Base-by-base conservation (phyloP, 768 basidiomycete genomes). In the Collybia sp. region DNA sequence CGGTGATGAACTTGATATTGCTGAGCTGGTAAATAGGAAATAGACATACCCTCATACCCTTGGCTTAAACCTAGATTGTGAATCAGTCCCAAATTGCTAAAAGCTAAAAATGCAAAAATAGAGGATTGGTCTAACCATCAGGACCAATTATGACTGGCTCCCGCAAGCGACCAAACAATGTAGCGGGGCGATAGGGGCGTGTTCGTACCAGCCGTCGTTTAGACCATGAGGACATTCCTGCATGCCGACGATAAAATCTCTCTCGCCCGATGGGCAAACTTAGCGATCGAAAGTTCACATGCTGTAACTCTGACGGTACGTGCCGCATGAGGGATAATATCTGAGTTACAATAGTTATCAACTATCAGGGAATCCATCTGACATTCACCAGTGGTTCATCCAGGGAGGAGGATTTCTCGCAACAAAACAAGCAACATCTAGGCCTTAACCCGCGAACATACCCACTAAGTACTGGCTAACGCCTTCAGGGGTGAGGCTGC, bases 401-500 rank as follows among this genome's bases (percentile, higher is more conserved):
- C 42, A 37, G 20, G 37, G 38, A 38, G 39, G 43, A 43, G 47
- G 25, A 8, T 25, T 25, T 43, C 46, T 49, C 43, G 49, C 20
- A 46, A 44, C 36, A 45, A 34, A 53, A 47, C 33, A 47, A 32
- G 31, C 41, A 40, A 33, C 48, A 33, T 55, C 50, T 48, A 49
- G 30, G 31, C 16, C 37, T 55, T 53, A 86, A 54, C 82, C 88
- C 52, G 88, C 85, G 70, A 91, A 95, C 84, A 94, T 93, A 53
- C 90, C 92, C 48, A 96, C 93, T 37, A 96, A 76, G 63, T 94
- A 94, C 63, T 93, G 92, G 66, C 90, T 93, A 53, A 96, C 91
- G 47, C 89, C 88, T 67, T 91, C 88, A 30, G 93, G 92, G 16
- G 91, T 93, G 51, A 94, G 73, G 55, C 90, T 89, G 16, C 95